Evolutionary conservation across 2,329 filamentous ascomycete species (phyloP), one percentile per base, ranked within the genome.

Genomic region (Harringtonia lauricola): DNA sequence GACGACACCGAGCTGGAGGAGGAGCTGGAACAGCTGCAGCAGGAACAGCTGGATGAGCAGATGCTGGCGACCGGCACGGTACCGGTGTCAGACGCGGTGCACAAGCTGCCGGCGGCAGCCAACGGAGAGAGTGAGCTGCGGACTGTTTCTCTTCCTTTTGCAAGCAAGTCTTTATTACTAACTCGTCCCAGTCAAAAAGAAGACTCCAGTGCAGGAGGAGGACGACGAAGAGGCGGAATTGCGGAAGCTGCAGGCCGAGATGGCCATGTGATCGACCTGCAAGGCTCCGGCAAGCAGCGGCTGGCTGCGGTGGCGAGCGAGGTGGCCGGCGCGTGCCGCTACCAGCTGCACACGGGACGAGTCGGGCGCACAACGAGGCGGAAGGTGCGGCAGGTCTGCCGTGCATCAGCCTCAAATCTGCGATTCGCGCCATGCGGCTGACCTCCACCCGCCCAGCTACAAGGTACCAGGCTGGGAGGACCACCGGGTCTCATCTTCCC

Each of bases 211-310:
- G 15, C 65, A 64, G 53, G 80, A 84, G 59, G 87, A 95, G 62
- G 89, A 95, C 62, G 90, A 96, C 72, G 92, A 96, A 60, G 90
- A 96, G 64, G 90, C 83, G 56, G 90, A 96, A 68, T 71, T 96
- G 58, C 79, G 83, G 64, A 95, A 92, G 67, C 65, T 98, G 54
- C 88, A 94, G 62, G 89, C 87, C 30, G 90, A 95, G 65, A 96
- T 96, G 90, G 89, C 89, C 52, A 95, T 95, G 83, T 94, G 58
- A 72, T 35, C 5, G 14, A 26, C 31, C 36, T 42, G 34, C 26
- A 14, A 35, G 8, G n/a, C 7, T 9, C 29, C 9, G 29, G 19
- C 17, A 30, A 22, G 7, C 17, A 22, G 30, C 6, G 24, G 24
- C 24, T 10, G 24, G 6, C 24, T 26, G 24, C 24, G 7, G 24